Base-by-base conservation (phyloP, 805 yeast genomes). In the Kuraishia hungarica region DNA sequence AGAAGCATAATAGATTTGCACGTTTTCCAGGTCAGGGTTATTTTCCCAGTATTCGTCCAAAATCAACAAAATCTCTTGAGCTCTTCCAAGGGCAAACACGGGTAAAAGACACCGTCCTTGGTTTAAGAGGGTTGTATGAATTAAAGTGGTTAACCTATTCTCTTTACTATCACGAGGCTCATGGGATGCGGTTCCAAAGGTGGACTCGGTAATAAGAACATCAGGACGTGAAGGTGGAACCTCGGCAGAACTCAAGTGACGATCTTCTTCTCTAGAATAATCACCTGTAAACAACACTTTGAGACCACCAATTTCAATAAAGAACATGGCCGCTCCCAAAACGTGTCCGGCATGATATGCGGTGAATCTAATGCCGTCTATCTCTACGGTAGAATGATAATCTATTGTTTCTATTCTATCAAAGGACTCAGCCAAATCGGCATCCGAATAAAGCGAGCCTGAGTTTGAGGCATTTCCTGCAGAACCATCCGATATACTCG, bases 261-360 rank as follows among this genome's bases (percentile, higher is more conserved):
- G 83, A 67, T 92, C 96, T 64, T 89, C 91, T 68, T 93, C 98
- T 64, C 99, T 78, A 2, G 98, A 93, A 66, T 89, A 94, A 69
- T 94, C 99, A 55, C 99, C 99, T 0, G 99, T 94, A 67, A 93
- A 94, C 53, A 94, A 69, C 0, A 90, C 78, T 61, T 89, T 88
- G 57, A 93, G 73, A 0, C 97, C 97, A 20, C 97, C 97, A 63
- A 94, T 87, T 69, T 94, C 99, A 52, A 94, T 82, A 60, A 94
- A 84, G 69, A 86, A 94, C 98, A 94, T 94, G 13, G 98, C 97
- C 11, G 99, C 98, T 55, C 99, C 99, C 50, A 94, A 75, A 13
- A 94, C 99, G 77, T 94, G 99, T n/a, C 99, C 99, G 7, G 99
- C 99, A 72, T 93, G 99, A 69, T 87, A 94, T 1, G 99, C 99